Base-by-base conservation (phyloP, 305 asterid genomes). In the Petunia hybrid region DNA sequence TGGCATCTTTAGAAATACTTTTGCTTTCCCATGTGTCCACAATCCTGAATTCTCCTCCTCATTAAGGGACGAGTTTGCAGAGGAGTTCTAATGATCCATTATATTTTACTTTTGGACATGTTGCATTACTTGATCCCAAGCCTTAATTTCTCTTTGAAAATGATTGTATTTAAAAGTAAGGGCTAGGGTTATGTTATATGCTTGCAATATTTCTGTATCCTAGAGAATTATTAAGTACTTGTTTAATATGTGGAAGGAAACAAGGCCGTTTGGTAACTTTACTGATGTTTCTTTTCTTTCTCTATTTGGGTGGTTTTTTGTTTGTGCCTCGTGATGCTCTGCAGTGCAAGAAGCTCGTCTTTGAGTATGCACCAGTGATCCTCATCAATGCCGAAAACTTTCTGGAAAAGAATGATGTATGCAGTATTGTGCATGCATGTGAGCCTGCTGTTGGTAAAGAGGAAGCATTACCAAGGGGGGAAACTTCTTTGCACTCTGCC, bases 261-360 rank as follows among this genome's bases (percentile, higher is more conserved):
- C 43, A 51, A 71, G 31, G 78, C 12, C 36, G 7, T 73, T 36
- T 51, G 45, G 31, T 73, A 35, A 1, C 46, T 35, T 0, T 73
- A 51, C 46, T 73, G 63, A 51, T 73, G 78, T 12, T 73, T 51
- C 78, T 73, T 65, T 13, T 66, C 48, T 14, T 66, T 3, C 36
- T 36, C 14, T 14, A 35, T 14, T 51, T 66, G 9, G 2, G 1
- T 1, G 73, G 12, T 4, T 66, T 66, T 66, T 14, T 40, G 1
- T 40, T 6, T 66, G 73, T 66, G 14, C 78, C 63, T 45, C 35
- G 0, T 5, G 38, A 60, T 45, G 8, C 71, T 85, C 46, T 66
- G 80, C 87, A 88, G 91, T 88, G 91, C 75, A 88, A 88, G 87
- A 87, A 76, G 64, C 65, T 88, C 63, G 90, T 88, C 12, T 82